Evolutionary conservation across 148 eudicot species (phyloP).

Genomic region (Rhododendron vialii): DNA sequence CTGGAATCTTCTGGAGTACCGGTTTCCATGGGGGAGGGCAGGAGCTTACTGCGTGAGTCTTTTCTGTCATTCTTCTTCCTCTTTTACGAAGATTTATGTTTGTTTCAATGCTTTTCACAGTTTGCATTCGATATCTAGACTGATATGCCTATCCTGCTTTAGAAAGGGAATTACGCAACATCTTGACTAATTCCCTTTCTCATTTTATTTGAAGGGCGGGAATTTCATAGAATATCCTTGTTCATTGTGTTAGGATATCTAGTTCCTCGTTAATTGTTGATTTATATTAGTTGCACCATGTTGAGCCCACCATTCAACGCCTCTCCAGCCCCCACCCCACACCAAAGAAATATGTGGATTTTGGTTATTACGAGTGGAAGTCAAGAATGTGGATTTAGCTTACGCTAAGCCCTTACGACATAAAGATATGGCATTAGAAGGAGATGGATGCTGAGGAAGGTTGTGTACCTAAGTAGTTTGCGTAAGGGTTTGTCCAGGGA

Average conservation of each 20-base stretch:
- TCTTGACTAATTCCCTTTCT: not conserved
- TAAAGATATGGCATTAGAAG: not conserved
- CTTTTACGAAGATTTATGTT: not conserved
- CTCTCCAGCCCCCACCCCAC: not conserved
- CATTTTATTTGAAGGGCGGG: not conserved
- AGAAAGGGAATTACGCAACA: not conserved
- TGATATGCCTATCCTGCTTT: not conserved
- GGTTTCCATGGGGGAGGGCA: slow-evolving; percentile 78
- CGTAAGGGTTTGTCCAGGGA: not conserved
- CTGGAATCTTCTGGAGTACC: slow-evolving; percentile 77
- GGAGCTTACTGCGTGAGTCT: slow-evolving; percentile 63
- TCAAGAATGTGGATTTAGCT: not conserved
- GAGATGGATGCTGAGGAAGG: not conserved
- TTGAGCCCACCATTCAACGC: not conserved
- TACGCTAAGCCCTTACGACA: not conserved
- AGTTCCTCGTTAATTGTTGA: not conserved
- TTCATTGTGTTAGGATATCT: not conserved
- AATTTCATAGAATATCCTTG: not conserved
- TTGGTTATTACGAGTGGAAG: not conserved
- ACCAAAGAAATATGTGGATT: not conserved
- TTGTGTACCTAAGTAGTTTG: not conserved
- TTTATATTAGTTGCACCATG: not conserved
- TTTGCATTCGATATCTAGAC: not conserved
- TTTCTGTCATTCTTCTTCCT: not conserved
- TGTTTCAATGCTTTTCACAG: not conserved